Evolutionary conservation across 2,329 filamentous ascomycete genomes (phyloP).

Genomic region (Coniella vitis): DNA sequence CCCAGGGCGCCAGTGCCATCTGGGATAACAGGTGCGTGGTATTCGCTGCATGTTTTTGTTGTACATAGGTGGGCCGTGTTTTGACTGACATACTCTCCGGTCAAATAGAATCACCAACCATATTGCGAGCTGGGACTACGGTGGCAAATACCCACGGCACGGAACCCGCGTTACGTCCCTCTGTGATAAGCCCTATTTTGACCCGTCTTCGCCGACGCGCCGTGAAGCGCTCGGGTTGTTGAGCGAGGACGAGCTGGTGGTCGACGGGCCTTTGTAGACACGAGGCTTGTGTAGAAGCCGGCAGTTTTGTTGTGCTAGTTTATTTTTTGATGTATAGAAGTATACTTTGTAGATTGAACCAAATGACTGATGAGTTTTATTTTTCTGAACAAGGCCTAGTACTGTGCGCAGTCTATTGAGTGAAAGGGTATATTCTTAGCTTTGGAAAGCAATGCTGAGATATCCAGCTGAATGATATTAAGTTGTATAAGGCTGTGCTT

Average conservation of each 20-base stretch:
- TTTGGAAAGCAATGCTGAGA: too few relatives aligned
- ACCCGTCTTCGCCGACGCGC: constrained; percentile 56
- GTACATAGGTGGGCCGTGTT: too few relatives aligned
- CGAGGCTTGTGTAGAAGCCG: too few relatives aligned
- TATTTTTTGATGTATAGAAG: too few relatives aligned
- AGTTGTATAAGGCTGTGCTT: too few relatives aligned
- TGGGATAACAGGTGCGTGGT: constrained; percentile 61
- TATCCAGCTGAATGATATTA: too few relatives aligned
- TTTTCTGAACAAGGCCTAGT: too few relatives aligned
- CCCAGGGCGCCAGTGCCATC: constrained; percentile 55
- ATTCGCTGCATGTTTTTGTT: background rate
- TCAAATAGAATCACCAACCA: constrained; percentile 58
- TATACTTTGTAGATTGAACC: too few relatives aligned
- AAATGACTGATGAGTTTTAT: too few relatives aligned
- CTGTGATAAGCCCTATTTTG: constrained; percentile 65
- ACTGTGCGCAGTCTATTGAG: too few relatives aligned
- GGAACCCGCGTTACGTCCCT: constrained; percentile 65
- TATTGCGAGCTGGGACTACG: constrained; percentile 69
- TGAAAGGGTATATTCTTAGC: too few relatives aligned
- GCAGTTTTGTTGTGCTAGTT: too few relatives aligned
- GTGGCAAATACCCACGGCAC: constrained; percentile 58
- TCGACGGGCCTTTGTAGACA: constrained; percentile 8
- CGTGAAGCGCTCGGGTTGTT: constrained; percentile 60
- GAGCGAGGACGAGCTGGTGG: constrained; percentile 44
- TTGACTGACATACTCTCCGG: background rate